These are phyloP conservation scores for Vicia faba DNA, from an alignment of 306 rosid species.

Conservation along the genomic window DNA sequence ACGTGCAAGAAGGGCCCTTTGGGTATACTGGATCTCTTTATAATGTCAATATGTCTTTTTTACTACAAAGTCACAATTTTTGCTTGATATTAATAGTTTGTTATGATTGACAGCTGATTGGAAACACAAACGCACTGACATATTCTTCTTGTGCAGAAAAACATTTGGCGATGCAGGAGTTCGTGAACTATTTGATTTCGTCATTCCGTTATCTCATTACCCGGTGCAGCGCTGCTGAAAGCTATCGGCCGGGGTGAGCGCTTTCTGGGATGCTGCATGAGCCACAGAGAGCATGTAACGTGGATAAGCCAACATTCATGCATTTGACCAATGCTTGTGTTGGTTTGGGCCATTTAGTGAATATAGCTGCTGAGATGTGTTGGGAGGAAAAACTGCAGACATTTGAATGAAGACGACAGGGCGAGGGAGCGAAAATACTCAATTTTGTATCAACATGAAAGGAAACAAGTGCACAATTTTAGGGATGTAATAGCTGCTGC, in stretches of 20 bases:
- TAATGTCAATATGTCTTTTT: neutral
- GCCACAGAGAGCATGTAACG: slow-evolving; percentile 28
- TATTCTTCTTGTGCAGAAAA: slow-evolving; percentile 46
- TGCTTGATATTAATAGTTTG: slow-evolving; percentile 26
- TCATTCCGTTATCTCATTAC: slow-evolving; percentile 33
- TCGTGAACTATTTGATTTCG: slow-evolving; percentile 30
- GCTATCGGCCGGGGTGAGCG: slow-evolving; percentile 20
- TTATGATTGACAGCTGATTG: slow-evolving; percentile 78
- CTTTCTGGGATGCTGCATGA: slow-evolving; percentile 35
- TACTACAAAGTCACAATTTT: neutral
- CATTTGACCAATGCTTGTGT: slow-evolving; percentile 36
- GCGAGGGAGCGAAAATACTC: slow-evolving; percentile 33
- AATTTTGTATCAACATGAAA: slow-evolving; percentile 49
- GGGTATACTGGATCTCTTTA: slow-evolving; percentile 61
- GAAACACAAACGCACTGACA: slow-evolving; percentile 80
- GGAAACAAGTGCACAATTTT: slow-evolving; percentile 37
- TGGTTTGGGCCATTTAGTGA: slow-evolving; percentile 33
- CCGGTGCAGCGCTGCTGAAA: slow-evolving; percentile 17
- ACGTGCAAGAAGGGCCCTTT: slow-evolving; percentile 95
- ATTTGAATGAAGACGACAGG: slow-evolving; percentile 28
- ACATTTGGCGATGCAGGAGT: slow-evolving; percentile 26
- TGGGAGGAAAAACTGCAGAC: slow-evolving; percentile 46
- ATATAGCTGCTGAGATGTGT: slow-evolving; percentile 41
- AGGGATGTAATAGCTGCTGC: too few species aligned
- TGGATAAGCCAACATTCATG: neutral